These are phyloP conservation scores for Globisporangium mamillatum DNA, from an alignment of 352 stramenopile species.

Conservation along the genomic window DNA sequence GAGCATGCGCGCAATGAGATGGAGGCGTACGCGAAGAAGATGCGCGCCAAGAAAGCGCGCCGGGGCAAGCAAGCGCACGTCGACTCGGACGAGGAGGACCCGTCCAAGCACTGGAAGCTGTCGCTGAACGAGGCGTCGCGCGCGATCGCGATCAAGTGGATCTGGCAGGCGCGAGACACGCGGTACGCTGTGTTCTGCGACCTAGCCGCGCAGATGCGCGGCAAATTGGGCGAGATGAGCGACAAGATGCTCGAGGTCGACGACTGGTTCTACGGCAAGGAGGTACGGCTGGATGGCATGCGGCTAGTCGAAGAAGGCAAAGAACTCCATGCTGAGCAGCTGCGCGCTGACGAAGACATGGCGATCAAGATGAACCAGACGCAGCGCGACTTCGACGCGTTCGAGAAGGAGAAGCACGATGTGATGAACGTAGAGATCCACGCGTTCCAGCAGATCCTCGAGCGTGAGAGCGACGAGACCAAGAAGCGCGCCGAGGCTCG, in stretches of 20 bases:
- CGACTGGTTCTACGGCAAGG: slow-evolving; percentile 91
- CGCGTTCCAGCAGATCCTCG: slow-evolving; percentile 64
- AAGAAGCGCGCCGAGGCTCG: slow-evolving; percentile 52
- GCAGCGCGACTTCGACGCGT: slow-evolving; percentile 78
- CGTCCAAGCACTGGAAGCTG: slow-evolving; percentile 67
- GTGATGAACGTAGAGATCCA: slow-evolving; percentile 53
- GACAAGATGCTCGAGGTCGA: slow-evolving; percentile 89
- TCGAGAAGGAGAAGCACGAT: slow-evolving; percentile 67
- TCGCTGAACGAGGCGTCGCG: slow-evolving; percentile 82
- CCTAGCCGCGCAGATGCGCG: slow-evolving; percentile 53
- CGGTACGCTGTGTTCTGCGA: slow-evolving; percentile 44
- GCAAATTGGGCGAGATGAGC: slow-evolving; percentile 46
- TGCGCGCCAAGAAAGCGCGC: slow-evolving; percentile 69
- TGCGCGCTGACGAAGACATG: slow-evolving; percentile 75
- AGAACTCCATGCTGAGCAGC: slow-evolving; percentile 56
- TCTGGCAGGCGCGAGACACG: slow-evolving; percentile 74
- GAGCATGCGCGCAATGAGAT: slow-evolving; percentile 85
- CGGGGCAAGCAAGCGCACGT: slow-evolving; percentile 61
- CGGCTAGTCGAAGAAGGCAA: slow-evolving; percentile 53
- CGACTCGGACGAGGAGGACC: slow-evolving; percentile 74
- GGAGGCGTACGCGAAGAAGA: slow-evolving; percentile 91
- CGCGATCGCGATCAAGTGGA: slow-evolving; percentile 71
- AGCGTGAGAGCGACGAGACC: slow-evolving; percentile 46
- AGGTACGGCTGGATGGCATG: slow-evolving; percentile 82
- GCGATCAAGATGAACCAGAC: slow-evolving; percentile 73